These are phyloP conservation scores for Trichoderma koningii DNA, from an alignment of 2,329 filamentous ascomycete genomes.

Conservation along the genomic window DNA sequence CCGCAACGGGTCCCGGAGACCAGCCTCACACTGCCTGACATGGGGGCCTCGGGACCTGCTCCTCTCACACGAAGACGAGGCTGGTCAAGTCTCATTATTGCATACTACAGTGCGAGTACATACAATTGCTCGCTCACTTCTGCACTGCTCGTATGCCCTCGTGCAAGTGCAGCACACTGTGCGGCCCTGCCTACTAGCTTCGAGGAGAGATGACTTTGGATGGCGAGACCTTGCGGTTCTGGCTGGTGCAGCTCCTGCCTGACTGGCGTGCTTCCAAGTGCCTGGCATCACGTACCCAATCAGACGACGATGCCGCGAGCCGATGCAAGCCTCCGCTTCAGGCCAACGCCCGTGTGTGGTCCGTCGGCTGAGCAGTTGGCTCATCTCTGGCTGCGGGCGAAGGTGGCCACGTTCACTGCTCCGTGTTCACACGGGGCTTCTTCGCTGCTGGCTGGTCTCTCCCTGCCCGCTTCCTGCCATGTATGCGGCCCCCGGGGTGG, in stretches of 20 bases:
- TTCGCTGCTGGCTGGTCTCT: background rate
- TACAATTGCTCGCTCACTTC: no score
- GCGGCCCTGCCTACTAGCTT: no score
- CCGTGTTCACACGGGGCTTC: constrained; percentile 6
- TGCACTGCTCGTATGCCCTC: background rate
- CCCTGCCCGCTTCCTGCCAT: background rate
- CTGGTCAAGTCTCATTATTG: constrained; percentile 5
- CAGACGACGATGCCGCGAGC: constrained; percentile 28
- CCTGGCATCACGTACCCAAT: constrained; percentile 29
- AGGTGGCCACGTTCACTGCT: constrained; percentile 25
- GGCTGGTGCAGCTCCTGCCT: constrained; percentile 7
- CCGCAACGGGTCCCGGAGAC: constrained; percentile 21
- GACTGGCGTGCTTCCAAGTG: constrained; percentile 4
- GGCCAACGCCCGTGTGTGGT: constrained; percentile 25
- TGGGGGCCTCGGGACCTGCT: background rate
- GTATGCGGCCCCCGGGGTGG: constrained; percentile 7
- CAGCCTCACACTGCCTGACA: constrained; percentile 31
- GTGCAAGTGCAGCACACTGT: no score
- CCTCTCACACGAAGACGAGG: constrained; percentile 25
- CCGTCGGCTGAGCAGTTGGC: constrained; percentile 26
- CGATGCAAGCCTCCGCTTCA: constrained; percentile 31
- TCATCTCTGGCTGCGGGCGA: constrained; percentile 27
- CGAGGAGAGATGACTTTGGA: no score
- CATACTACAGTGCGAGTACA: no score
- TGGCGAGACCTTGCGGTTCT: background rate